Base-by-base conservation (phyloP, 257 asterid genomes). In the Fraxinus anomala region DNA sequence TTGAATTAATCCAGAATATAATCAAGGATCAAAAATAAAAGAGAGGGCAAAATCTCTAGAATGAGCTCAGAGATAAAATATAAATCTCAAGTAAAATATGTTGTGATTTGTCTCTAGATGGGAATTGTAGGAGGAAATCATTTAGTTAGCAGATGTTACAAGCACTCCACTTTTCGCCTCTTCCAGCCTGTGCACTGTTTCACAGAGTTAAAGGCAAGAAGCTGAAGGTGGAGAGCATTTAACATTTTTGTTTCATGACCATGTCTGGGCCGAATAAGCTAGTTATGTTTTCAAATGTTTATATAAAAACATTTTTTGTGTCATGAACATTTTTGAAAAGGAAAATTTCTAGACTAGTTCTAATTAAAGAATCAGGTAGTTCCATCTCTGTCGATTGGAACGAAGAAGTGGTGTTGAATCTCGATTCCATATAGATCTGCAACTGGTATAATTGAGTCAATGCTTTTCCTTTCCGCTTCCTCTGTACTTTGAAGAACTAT, bases 81-180 rank as follows among this genome's bases (percentile, higher is more conserved):
- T 28, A 24, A 24, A 40, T 39, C 26, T 9, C 17, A 13, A 9
- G 36, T 31, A 68, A 61, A 69, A 68, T 24, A 33, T 24, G 66
- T 47, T 17, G 49, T 33, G 31, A 1, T 68, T 72, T 61, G 65
- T 40, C 39, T 72, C 28, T 47, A 59, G 59, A 12, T 78, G 67
- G 42, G 16, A 72, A 78, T 47, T 71, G 44, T 40, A 59, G 74
- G 34, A 30, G 47, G 14, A 9, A 14, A 28, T 6, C 21, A 24
- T 3, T 34, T 40, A 17, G 23, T 73, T 26, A 47, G 66, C 31
- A 59, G 73, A 39, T 78, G 77, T 14, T 78, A 37, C 71, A 31
- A 23, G 33, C 30, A 26, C 56, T 77, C 26, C 5, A n/a, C 44
- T 31, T 19, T 71, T 37, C 36, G 34, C 59, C 56, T 21, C 44